Base-by-base conservation (phyloP, 805 yeast species). In the Metschnikowia hibisci region DNA sequence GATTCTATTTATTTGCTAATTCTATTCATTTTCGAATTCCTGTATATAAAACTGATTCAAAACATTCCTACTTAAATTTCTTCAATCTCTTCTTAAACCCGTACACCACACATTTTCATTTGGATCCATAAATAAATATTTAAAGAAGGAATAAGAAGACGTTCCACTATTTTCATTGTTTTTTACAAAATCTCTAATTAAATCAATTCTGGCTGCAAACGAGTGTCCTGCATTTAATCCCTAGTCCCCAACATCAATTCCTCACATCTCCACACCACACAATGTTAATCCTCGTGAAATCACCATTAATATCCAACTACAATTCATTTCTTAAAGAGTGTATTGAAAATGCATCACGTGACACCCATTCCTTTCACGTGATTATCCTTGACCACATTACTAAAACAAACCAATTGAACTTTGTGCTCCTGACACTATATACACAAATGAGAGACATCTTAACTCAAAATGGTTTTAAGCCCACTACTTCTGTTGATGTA, bases 361-460 rank as follows among this genome's bases (percentile, higher is more conserved):
- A 29, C 13, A 14, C 40, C 13, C 6, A 9, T 1, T 34, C 45
- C 8, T 28, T 66, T 4, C 64, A 63, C 44, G 52, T 73, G 4
- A 41, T 57, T n/a, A 49, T 70, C 9, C 37, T 38, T 3, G 34
- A 46, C 7, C 34, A 10, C 7, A 54, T 71, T 11, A 39, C 42
- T 3, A 46, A 59, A 16, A 45, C 64, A 11, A 44, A 41, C 18
- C 51, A 48, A 2, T 53, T 73, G 34, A 65, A 65, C 45, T 33
- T 20, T 2, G 45, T 59, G 4, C 58, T 73, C 41, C 56, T 60
- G 43, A 41, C 46, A 6, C 48, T 65, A 15, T 73, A 71, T 44
- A 47, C 57, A 12, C 47, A 56, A 13, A 35, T 59, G 4, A 32
- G 40, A 15, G 14, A 51, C 10, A 7, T 29, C 4, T 37, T 37